Evolutionary conservation across 805 yeast species (phyloP).

Genomic region (Kazachstania martiniae): DNA sequence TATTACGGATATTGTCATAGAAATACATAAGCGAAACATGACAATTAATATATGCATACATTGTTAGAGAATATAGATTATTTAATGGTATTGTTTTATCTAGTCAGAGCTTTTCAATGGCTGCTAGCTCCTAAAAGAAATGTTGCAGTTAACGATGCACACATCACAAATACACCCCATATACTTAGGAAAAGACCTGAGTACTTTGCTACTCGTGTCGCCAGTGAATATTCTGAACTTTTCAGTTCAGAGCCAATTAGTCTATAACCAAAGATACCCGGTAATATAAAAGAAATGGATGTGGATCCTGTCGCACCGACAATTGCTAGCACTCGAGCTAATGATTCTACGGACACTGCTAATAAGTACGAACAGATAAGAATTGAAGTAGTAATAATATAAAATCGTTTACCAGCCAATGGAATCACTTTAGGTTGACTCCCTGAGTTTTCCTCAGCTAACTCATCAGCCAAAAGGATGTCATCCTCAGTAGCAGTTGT

Average conservation of each 20-base stretch:
- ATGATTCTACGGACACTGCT: slow-evolving; percentile 50
- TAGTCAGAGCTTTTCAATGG: background rate
- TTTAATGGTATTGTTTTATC: too few relatives aligned
- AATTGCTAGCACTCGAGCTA: slow-evolving; percentile 58
- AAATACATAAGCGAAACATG: too few relatives aligned
- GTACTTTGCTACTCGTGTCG: slow-evolving; percentile 23
- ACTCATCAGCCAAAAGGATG: slow-evolving; percentile 3
- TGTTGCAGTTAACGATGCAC: slow-evolving; percentile 37
- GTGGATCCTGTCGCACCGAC: slow-evolving; percentile 84
- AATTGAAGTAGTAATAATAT: slow-evolving; percentile 38
- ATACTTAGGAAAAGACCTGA: slow-evolving; percentile 31
- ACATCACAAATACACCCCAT: slow-evolving; percentile 44
- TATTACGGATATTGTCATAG: too few relatives aligned
- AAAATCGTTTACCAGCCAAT: slow-evolving; percentile 32
- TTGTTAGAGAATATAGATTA: background rate
- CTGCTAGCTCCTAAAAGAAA: slow-evolving; percentile 13
- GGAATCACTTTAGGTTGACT: slow-evolving; percentile 10
- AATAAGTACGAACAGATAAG: slow-evolving; percentile 39
- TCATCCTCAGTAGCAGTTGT: slow-evolving; percentile 1
- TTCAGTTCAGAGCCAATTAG: slow-evolving; percentile 18
- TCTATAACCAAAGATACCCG: slow-evolving; percentile 61
- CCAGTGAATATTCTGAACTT: slow-evolving; percentile 7
- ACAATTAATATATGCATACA: background rate
- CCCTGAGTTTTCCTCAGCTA: slow-evolving; percentile 15
- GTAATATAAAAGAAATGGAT: slow-evolving; percentile 63